These are phyloP conservation scores for Podila verticillata DNA, from an alignment of 192 early-diverging fungal genomes.

Conservation along the genomic window DNA sequence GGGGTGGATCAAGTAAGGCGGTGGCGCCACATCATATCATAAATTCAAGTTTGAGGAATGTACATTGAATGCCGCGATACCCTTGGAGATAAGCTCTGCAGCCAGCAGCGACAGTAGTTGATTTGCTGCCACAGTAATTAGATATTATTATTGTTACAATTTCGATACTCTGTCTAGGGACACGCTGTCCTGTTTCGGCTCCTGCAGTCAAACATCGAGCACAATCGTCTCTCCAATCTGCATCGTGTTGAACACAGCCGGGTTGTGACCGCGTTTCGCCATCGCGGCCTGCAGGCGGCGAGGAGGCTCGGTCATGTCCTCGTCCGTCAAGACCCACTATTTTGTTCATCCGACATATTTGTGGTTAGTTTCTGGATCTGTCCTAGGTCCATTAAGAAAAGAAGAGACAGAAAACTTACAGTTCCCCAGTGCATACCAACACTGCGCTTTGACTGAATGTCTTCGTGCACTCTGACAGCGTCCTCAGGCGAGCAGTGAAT, in stretches of 20 bases:
- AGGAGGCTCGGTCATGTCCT: conserved; percentile 76
- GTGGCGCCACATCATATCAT: too few relatives aligned
- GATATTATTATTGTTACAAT: neutral
- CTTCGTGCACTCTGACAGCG: conserved; percentile 81
- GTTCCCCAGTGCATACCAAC: conserved; percentile 92
- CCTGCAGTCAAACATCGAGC: conserved; percentile 12
- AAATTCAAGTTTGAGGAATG: too few relatives aligned
- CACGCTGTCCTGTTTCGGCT: neutral
- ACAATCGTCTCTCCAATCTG: conserved; percentile 62
- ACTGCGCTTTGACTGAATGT: conserved; percentile 69
- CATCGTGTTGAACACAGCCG: conserved; percentile 53
- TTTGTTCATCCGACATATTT: too few relatives aligned
- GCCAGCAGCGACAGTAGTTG: too few relatives aligned
- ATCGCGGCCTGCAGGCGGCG: conserved; percentile 63
- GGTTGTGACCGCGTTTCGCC: conserved; percentile 60
- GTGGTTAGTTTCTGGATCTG: neutral
- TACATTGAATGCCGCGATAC: too few relatives aligned
- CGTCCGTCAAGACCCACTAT: conserved; percentile 76
- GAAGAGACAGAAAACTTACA: conserved; percentile 16
- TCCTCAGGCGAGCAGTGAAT: conserved; percentile 86
- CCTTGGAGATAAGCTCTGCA: too few relatives aligned
- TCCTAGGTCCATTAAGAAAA: neutral
- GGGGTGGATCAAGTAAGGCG: too few relatives aligned
- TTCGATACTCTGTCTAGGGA: neutral
- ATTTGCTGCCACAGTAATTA: too few relatives aligned